phyloP scores from a whole-genome alignment of 2,329 filamentous ascomycete genomes.

The Catunica adiposa region DNA sequence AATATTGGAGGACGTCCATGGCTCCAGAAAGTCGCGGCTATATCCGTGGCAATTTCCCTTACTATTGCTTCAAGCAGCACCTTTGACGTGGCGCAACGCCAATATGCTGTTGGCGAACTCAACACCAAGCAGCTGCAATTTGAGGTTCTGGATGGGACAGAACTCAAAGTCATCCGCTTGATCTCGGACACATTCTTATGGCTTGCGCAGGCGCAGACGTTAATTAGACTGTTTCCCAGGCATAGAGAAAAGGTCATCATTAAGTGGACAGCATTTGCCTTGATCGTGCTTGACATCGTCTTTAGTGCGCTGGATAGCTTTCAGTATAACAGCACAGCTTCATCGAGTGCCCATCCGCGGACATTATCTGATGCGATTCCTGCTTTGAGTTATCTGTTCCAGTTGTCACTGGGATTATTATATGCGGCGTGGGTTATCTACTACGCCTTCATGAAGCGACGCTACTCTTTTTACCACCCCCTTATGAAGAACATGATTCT shows the following conservation, averaged over 20 bases:
- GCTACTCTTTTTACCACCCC: slow-evolving; percentile 78
- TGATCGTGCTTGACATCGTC: slow-evolving; percentile 78
- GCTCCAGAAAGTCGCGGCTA: slow-evolving; percentile 69
- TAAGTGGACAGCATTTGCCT: slow-evolving; percentile 92
- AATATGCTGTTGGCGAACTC: slow-evolving; percentile 66
- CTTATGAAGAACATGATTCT: slow-evolving; percentile 81
- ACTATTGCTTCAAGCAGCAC: slow-evolving; percentile 90
- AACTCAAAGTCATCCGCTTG: slow-evolving; percentile 78
- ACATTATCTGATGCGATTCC: slow-evolving; percentile 82
- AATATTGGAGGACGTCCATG: slow-evolving; percentile 84
- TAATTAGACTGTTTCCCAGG: slow-evolving; percentile 87
- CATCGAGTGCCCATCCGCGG: slow-evolving; percentile 38
- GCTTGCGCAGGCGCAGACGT: slow-evolving; percentile 91
- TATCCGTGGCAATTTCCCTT: slow-evolving; percentile 65
- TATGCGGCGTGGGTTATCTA: slow-evolving; percentile 92
- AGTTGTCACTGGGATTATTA: slow-evolving; percentile 67
- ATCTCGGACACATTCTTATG: slow-evolving; percentile 94
- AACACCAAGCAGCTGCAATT: slow-evolving; percentile 61
- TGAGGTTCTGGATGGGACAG: slow-evolving; percentile 65
- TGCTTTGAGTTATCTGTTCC: slow-evolving; percentile 78
- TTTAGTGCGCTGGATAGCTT: slow-evolving; percentile 92
- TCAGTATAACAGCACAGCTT: slow-evolving; percentile 36
- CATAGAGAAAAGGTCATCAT: slow-evolving; percentile 97
- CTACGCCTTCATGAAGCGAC: slow-evolving; percentile 79
- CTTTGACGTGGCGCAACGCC: slow-evolving; percentile 64